Base-by-base conservation (phyloP, 495 filamentous ascomycete species). In the Penicillium robsamsonii region DNA sequence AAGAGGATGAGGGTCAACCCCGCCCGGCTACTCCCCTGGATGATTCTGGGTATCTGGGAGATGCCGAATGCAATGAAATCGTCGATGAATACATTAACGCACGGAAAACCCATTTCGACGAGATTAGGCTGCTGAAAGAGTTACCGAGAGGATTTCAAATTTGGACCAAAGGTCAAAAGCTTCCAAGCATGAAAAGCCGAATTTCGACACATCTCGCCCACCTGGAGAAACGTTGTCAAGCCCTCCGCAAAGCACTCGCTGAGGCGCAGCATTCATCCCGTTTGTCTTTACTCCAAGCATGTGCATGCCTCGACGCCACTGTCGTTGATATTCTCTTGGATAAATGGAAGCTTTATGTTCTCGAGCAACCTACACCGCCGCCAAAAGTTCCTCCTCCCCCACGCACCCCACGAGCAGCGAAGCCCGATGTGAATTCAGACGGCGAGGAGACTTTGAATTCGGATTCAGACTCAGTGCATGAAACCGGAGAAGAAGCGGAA, bases 1-100 rank as follows among this genome's bases (percentile, higher is more conserved):
- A 84, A 42, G 69, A 79, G 17, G 87, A 91, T 58, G 35, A 17
- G 35, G 31, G 1, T 4, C 35, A 17, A 17, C 9, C 35, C 6
- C 33, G 13, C 13, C 4, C 13, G 15, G 33, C 0, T 37, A 37
- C 13, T n/a, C 63, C 63, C 24, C 31, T 60, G 47, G 20, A 31
- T 38, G 13, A 29, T 55, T 17, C 11, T 38, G 27, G 56, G 56
- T 4, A 62, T 55, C 37, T 50, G 48, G 7, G 47, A 52, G 7
- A 18, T 3, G 10, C 5, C 4, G 45, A 31, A 10, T 2, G 31
- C 5, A 61, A 41, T 46, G 4, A 72, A 88, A 5, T 73, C 68
- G 15, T 37, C 42, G 44, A 55, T 1, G 44, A 17, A 12, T 47
- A 47, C 45, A 47, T 47, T 6, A 5, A 4, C 2, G 4, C 5